Conservation (phyloP, 176 grass and related monocot species). For the Aegilops longissima region DNA sequence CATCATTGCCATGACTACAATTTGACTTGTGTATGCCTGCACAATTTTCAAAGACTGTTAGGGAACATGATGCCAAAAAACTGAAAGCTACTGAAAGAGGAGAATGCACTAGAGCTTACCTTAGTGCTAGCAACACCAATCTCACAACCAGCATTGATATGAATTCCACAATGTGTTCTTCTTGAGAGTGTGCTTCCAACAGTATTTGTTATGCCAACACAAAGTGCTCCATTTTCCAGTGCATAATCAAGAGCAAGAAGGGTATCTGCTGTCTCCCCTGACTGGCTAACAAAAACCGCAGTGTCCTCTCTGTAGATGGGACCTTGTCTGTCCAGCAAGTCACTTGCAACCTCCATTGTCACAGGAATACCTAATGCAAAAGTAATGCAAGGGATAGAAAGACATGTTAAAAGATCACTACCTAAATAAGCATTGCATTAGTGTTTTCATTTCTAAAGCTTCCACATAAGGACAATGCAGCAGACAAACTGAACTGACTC, state of each 20-base stretch:
- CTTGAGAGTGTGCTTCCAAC: slow-evolving; percentile 91
- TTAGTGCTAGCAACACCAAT: slow-evolving; percentile 99
- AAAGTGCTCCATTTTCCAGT: slow-evolving; percentile 77
- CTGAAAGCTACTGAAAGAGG: background rate
- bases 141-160: slow-evolving; percentile 96
- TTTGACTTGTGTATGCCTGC: slow-evolving; percentile 96
- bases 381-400: slow-evolving; percentile 12
- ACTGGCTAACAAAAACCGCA: slow-evolving; percentile 95
- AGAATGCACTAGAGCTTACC: slow-evolving; percentile 35
- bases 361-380: slow-evolving; percentile 71
- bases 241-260: slow-evolving; percentile 95
- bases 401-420: background rate
- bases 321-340: slow-evolving; percentile 82
- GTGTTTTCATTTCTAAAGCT: background rate
- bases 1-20: slow-evolving; percentile 96
- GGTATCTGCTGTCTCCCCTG: slow-evolving; percentile 96
- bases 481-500: slow-evolving; percentile 23
- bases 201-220: slow-evolving; percentile 96
- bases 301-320: slow-evolving; percentile 88
- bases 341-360: slow-evolving; percentile 87
- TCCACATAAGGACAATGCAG: background rate
- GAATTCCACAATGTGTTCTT: slow-evolving; percentile 92
- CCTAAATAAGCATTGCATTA: background rate
- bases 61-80: background rate
- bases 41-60: slow-evolving; percentile 10